Conservation (phyloP, 2,329 filamentous ascomycete genomes). For the Cladobotryum protrusum region DNA sequence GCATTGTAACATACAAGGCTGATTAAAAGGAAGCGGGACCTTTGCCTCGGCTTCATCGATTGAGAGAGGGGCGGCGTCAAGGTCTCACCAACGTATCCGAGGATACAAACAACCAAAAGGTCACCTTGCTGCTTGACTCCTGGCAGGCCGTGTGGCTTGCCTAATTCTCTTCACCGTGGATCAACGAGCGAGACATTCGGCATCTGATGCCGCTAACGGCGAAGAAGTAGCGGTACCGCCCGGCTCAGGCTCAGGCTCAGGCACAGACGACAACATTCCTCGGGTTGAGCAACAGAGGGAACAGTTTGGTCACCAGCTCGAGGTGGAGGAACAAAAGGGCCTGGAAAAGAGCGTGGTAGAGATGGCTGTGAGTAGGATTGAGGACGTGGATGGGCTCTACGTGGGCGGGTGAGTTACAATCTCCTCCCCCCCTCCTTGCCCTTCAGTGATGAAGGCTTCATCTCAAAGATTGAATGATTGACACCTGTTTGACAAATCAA, state of each 20-base stretch:
- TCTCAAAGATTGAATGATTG: neutral
- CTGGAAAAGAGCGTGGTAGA: conserved; percentile 26
- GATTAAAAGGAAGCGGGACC: no score
- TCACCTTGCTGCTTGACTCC: no score
- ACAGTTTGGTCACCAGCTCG: conserved; percentile 11
- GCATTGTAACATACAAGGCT: no score
- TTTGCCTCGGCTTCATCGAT: no score
- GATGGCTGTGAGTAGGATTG: conserved; percentile 38
- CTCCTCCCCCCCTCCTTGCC: neutral
- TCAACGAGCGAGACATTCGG: no score
- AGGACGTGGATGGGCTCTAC: conserved; percentile 36
- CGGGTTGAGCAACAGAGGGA: conserved; percentile 9
- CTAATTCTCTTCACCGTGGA: no score
- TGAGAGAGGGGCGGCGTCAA: no score
- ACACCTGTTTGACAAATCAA: conserved; percentile 3
- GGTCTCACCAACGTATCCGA: no score
- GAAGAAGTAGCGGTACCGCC: neutral
- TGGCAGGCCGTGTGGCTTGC: no score
- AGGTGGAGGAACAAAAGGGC: conserved; percentile 4
- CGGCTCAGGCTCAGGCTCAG: no score
- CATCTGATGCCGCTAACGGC: neutral
- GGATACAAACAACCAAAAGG: no score
- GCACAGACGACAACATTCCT: conserved; percentile 1
- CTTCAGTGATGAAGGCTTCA: neutral
- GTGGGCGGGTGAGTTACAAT: conserved; percentile 30